Conservation (phyloP, 2,329 filamentous ascomycete genomes). For the Fusarium sp. region DNA sequence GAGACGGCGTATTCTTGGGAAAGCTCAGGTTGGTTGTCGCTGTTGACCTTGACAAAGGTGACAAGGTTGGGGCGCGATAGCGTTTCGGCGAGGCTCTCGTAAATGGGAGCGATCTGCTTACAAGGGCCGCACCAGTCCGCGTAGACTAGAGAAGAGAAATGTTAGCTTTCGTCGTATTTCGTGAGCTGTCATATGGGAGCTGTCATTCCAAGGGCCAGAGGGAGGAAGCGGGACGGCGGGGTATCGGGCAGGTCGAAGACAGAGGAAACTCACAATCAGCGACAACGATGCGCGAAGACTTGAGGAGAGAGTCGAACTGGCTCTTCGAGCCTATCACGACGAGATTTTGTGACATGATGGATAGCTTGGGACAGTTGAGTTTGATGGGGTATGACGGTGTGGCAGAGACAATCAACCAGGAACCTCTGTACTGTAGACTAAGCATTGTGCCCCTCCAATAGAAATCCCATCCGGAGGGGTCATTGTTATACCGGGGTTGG, state of each 20-base stretch:
- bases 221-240: conserved; percentile 36
- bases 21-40: conserved; percentile 80
- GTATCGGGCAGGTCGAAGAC: conserved; percentile 20
- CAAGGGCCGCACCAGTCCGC: conserved; percentile 89
- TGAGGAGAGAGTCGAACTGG: conserved; percentile 77
- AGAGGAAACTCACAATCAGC: conserved; percentile 79
- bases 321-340: conserved; percentile 60
- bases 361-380: conserved; percentile 34
- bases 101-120: conserved; percentile 84
- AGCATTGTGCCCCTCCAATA: conserved; percentile 44
- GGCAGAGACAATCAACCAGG: conserved; percentile 40
- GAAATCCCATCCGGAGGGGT: conserved; percentile 40
- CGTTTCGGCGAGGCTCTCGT: conserved; percentile 78
- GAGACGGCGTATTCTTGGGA: conserved; percentile 79
- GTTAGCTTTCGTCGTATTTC: conserved; percentile 27
- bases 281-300: conserved; percentile 82
- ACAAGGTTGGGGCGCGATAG: conserved; percentile 79
- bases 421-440: conserved; percentile 9
- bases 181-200: background rate
- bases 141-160: conserved; percentile 71
- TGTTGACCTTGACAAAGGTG: conserved; percentile 89
- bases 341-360: conserved; percentile 49
- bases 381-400: conserved; percentile 41
- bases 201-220: background rate
- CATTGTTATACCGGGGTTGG: conserved; percentile 49